phyloP scores from a whole-genome alignment of 768 basidiomycete genomes.

The Arthromyces matolae region DNA sequence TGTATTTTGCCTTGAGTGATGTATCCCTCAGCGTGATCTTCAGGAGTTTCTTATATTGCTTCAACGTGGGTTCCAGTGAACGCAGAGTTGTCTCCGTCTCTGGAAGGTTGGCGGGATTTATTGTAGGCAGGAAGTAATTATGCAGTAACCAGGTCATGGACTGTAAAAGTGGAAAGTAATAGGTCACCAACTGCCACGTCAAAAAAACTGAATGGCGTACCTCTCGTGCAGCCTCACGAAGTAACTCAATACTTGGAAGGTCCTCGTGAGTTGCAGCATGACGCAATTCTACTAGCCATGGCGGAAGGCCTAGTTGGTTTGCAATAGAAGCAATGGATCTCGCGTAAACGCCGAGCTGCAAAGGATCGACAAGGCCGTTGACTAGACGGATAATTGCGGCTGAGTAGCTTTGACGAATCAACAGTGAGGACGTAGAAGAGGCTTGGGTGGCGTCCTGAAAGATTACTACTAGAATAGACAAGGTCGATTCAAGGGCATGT shows the following conservation, averaged over 20 bases:
- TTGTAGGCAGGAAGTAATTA: slow-evolving; percentile 80
- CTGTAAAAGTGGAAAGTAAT: slow-evolving; percentile 34
- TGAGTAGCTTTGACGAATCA: slow-evolving; percentile 74
- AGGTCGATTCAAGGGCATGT: slow-evolving; percentile 73
- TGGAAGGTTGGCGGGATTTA: slow-evolving; percentile 46
- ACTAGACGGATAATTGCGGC: slow-evolving; percentile 84
- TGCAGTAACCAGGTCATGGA: slow-evolving; percentile 79
- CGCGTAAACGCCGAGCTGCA: slow-evolving; percentile 87
- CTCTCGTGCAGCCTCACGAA: slow-evolving; percentile 75
- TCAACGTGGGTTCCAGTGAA: slow-evolving; percentile 64
- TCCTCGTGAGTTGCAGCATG: slow-evolving; percentile 98
- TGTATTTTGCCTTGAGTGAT: slow-evolving; percentile 50
- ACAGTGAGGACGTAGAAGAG: slow-evolving; percentile 34
- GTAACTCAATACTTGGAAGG: slow-evolving; percentile 75
- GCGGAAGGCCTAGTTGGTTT: slow-evolving; percentile 77
- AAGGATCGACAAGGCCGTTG: slow-evolving; percentile 92
- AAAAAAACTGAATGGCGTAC: slow-evolving; percentile 27
- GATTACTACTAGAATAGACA: slow-evolving; percentile 59
- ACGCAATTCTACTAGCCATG: slow-evolving; percentile 87
- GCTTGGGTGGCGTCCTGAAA: slow-evolving; percentile 44
- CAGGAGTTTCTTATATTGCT: slow-evolving; percentile 65
- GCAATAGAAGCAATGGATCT: slow-evolving; percentile 89
- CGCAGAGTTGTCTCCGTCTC: slow-evolving; percentile 38
- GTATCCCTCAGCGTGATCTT: slow-evolving; percentile 64
- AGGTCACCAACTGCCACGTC: slow-evolving; percentile 6